Base-by-base conservation (phyloP, 495 filamentous ascomycete species). In the Evansstolkia leycettana region DNA sequence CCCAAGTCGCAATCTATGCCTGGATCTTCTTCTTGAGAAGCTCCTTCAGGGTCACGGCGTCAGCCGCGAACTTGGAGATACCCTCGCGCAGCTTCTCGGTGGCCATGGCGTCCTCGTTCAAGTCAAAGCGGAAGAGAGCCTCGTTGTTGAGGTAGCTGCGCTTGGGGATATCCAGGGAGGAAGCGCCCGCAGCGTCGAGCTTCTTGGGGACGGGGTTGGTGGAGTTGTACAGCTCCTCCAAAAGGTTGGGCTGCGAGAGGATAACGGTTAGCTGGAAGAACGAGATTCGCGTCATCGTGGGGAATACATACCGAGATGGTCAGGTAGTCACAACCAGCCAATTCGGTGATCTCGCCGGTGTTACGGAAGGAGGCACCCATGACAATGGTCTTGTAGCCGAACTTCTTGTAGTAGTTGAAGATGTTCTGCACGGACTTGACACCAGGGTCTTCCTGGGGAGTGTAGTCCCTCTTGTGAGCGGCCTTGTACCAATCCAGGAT, bases 351-450 rank as follows among this genome's bases (percentile, higher is more conserved):
- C 70, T 99, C 90, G 43, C 90, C 90, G 36, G 67, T 63, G 68
- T 82, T 94, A 51, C 90, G 73, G 84, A 99, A 99, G 10, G 87
- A 94, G 44, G 90, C 90, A 54, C 90, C 90, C 90, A 99, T 99
- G 57, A 99, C 90, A 51, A 93, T 93, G 60, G 90, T 98, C 49
- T 90, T 88, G 77, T 99, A 95, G 53, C 82, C 86, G 63, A 71
- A 81, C 73, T 95, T 99, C 84, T 99, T 99, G 79, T 99, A 99
- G 82, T 99, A 99, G 72, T 99, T 93, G 81, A 82, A 99, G 73
- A 99, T 99, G 57, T 48, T 52, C 75, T 94, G 75, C 50, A 99
- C 92, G 48, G 80, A 86, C 71, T 87, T 79, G 65, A 99, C 90
- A 65, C 90, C 90, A 36, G 90, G 90, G 73, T 99, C 90, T 48